phyloP scores from a whole-genome alignment of 768 basidiomycete species.

The Auriscalpium orientale region DNA sequence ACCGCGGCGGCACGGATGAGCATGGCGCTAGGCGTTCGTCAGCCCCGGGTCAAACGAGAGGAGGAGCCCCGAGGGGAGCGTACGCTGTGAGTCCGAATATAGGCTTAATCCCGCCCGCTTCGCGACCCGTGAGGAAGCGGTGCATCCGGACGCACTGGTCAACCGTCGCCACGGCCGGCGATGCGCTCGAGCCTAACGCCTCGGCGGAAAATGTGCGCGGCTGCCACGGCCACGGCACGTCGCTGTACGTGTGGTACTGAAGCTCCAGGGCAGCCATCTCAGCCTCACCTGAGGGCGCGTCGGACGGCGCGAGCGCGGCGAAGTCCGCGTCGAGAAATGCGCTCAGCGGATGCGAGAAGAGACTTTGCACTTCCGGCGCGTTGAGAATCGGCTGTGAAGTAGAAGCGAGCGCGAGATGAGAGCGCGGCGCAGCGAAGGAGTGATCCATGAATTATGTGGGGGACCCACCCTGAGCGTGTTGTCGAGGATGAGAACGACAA shows the following conservation, averaged over 20 bases:
- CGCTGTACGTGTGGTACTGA: slow-evolving; percentile 58
- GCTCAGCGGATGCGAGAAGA: slow-evolving; percentile 81
- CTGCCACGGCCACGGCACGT: slow-evolving; percentile 40
- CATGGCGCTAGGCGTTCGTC: slow-evolving; percentile 32
- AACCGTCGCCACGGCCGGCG: not conserved
- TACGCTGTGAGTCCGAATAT: slow-evolving; percentile 85
- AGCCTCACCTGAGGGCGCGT: slow-evolving; percentile 34
- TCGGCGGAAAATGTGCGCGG: slow-evolving; percentile 16
- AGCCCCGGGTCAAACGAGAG: not conserved
- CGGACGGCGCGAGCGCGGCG: slow-evolving; percentile 25
- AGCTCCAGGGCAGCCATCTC: slow-evolving; percentile 30
- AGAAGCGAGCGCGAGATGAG: not conserved
- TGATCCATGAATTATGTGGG: not conserved
- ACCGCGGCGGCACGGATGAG: slow-evolving; percentile 41
- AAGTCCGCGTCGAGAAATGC: slow-evolving; percentile 56
- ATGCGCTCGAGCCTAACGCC: not conserved
- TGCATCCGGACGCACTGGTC: slow-evolving; percentile 45
- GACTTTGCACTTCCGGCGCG: slow-evolving; percentile 62
- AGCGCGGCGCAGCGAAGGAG: not conserved
- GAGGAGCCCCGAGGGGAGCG: slow-evolving; percentile 22
- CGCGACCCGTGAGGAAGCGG: slow-evolving; percentile 79
- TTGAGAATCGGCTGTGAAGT: slow-evolving; percentile 69
- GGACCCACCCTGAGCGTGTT: slow-evolving; percentile 57
- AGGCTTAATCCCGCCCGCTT: slow-evolving; percentile 81
- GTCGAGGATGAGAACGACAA: slow-evolving; percentile 81